Evolutionary conservation across 2,329 filamentous ascomycete genomes (phyloP), one percentile per base, ranked within the genome.

Genomic region (Colletotrichum theobromicola): DNA sequence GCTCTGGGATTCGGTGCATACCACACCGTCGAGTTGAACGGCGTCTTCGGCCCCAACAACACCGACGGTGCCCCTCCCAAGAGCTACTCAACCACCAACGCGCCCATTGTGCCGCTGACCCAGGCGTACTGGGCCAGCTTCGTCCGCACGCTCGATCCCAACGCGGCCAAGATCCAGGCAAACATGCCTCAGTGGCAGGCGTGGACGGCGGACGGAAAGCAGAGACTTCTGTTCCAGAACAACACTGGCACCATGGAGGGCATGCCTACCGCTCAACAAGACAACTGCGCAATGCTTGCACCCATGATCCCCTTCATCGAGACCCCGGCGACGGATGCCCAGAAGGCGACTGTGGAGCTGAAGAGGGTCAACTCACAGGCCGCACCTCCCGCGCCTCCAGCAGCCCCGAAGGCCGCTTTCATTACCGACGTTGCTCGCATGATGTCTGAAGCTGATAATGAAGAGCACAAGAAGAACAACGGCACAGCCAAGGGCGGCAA

Each of bases 51-150:
- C 0, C 90, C 91, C 0, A 83, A 87, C 5, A 89, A 93, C 79
- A 86, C 88, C 2, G 83, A 85, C 37, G 83, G 84, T 16, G 80
- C 76, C 0, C 82, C 87, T 2, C 92, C 93, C 0, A 79, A 80
- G 6, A 92, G 89, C 67, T 95, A 94, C 77, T 80, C 81, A 7
- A 80, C 85, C 0, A 82, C 83, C 15, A 95, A 95, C 76, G 88
- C 85, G 2, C 79, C 80, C 0, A 91, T 93, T 5, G 87, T 93
- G 1, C 86, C 89, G 0, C 82, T 93, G 0, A 88, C 94, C 28
- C 92, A 94, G 80, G 88, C 87, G 0, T 96, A 95, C 82, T 95
- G 93, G 93, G 90, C 91, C 3, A 94, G 91, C 78, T 96, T 96
- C 80, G 91, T 96, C 74, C 84, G 89, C 32, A 87, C 86, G 0